phyloP scores from a whole-genome alignment of 768 basidiomycete genomes.

The Boletus reticuloceps region DNA sequence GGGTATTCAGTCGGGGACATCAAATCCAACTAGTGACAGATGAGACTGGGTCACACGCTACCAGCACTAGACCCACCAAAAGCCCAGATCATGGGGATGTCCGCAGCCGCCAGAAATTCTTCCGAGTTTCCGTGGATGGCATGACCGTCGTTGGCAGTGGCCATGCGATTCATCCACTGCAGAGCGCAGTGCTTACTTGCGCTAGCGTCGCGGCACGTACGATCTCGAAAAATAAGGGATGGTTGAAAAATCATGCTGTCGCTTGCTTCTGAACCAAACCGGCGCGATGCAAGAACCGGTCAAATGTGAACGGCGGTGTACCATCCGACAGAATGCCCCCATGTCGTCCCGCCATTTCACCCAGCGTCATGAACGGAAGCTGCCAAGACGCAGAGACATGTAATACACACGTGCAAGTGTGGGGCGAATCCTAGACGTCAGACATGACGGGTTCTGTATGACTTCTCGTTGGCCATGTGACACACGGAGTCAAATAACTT shows the following conservation, averaged over 20 bases:
- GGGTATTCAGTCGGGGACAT: constrained; percentile 38
- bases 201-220: constrained; percentile 10
- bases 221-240: constrained; percentile 50
- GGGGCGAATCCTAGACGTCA: too few species aligned
- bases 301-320: constrained; percentile 41
- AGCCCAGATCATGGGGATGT: constrained; percentile 11
- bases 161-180: constrained; percentile 21
- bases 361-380: constrained; percentile 48
- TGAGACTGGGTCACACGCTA: too few species aligned
- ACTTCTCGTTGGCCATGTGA: background rate
- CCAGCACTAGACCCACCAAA: constrained; percentile 29
- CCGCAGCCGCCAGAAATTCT: constrained; percentile 1
- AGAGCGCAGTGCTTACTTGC: constrained; percentile 17
- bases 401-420: too few species aligned
- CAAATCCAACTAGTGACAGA: constrained; percentile 39
- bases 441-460: too few species aligned
- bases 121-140: background rate
- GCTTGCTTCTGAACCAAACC: constrained; percentile 37
- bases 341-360: background rate
- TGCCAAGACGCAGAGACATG: too few species aligned
- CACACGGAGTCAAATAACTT: too few species aligned
- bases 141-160: too few species aligned
- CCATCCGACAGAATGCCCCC: constrained; percentile 1
- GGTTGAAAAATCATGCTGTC: constrained; percentile 27
- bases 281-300: constrained; percentile 45